Base-by-base conservation (phyloP, 2,329 filamentous ascomycete species). In the Claviceps citrina region DNA sequence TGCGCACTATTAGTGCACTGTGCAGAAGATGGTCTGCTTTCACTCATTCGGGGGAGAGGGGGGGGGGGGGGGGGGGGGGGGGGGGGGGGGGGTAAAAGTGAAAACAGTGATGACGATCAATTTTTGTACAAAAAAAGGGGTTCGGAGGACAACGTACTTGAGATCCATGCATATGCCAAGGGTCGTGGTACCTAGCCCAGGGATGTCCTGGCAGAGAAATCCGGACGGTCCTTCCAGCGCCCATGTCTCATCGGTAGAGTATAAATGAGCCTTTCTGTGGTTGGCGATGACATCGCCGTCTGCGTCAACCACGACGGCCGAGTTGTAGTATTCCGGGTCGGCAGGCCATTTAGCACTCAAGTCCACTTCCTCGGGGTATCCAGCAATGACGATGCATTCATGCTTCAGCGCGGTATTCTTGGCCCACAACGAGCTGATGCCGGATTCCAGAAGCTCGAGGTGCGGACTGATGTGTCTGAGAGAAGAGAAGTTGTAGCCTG, bases 401-500 rank as follows among this genome's bases (percentile, higher is more conserved):
- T 81, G 67, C 48, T 76, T 76, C 18, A 74, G 62, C 0, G 84
- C 83, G 0, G 68, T 73, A 0, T 69, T 73, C 28, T 73, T 65
- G 0, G 82, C 81, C 84, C 83, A 91, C 16, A 79, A 57, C 0
- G 81, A 77, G 6, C 70, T 77, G 39, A 81, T 73, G 0, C 84
- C 84, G 0, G 71, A 64, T 5, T 71, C 69, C 0, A 72, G 72
- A 0, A 66, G 70, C 51, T 91, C 84, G 3, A 89, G 71, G 48
- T 67, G 81, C 0, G 81, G 79, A 1, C 60, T 59, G 32, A 89
- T 85, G 1, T 84, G 68, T 25, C 71, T 62, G 2, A 84, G 56
- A 0, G 77, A 81, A 31, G 71, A 69, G 62, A 87, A 89, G 54
- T 86, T 86, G 63, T 87, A 91, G 24, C 84, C 81, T 75, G 16